Conservation (phyloP, 2,329 filamentous ascomycete species). For the Pestalotiopsis sp. region DNA sequence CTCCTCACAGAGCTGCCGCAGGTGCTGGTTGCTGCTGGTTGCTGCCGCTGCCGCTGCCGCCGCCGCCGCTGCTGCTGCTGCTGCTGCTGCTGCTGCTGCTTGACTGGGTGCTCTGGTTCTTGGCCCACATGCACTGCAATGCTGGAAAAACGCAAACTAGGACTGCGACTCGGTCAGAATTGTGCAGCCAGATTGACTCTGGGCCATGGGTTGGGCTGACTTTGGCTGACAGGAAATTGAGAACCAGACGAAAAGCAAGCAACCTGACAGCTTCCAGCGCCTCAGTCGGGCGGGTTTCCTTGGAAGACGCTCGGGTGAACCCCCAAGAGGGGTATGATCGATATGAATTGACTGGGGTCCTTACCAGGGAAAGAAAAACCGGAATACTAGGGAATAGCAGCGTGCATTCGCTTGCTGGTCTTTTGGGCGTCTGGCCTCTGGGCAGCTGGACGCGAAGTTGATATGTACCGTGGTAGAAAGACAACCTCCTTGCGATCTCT, state of each 20-base stretch:
- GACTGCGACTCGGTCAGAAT: conserved; percentile 1
- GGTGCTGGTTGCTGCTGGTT: neutral
- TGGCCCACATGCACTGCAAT: conserved; percentile 5
- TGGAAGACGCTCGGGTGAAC: neutral
- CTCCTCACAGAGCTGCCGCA: neutral
- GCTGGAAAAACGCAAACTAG: neutral
- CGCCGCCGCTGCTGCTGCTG: neutral
- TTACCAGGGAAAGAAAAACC: conserved; percentile 7
- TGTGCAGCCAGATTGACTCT: conserved; percentile 5
- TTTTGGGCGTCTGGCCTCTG: neutral
- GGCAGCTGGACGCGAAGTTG: neutral
- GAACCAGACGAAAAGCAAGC: neutral
- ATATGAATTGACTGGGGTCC: neutral
- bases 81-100: neutral
- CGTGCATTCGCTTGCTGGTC: neutral
- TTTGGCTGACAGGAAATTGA: conserved; percentile 2
- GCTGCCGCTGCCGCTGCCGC: neutral
- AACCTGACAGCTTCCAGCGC: conserved; percentile 6
- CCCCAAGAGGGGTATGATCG: conserved; percentile 3
- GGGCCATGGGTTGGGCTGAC: neutral
- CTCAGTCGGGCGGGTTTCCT: neutral
- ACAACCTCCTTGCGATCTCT: neutral
- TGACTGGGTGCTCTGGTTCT: neutral
- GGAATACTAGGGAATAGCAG: conserved; percentile 2
- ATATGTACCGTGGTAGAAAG: neutral